Percentiles rank a stretch among this genome's conserved stretches.
Conservation (phyloP, 306 rosid genomes). For the Sicyos baderoa region DNA sequence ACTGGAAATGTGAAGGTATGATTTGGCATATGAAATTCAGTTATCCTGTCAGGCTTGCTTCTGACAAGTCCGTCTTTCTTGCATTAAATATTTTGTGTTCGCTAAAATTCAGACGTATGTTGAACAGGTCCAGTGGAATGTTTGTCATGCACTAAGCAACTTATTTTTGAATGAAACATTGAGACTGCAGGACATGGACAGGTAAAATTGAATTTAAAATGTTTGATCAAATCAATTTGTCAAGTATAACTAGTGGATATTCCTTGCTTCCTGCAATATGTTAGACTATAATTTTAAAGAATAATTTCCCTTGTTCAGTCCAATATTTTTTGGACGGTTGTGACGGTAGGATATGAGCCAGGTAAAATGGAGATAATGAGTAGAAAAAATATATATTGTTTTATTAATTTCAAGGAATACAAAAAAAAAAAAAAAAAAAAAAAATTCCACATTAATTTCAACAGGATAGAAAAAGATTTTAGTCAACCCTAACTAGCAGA, state of each 20-base stretch:
- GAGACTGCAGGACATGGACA: constrained; percentile 70
- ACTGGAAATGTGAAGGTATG: constrained; percentile 93
- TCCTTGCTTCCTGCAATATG: constrained; percentile 7
- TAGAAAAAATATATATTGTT: too few relatives aligned
- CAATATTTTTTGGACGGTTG: neutral
- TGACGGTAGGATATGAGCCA: constrained; percentile 66
- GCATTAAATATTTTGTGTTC: constrained; percentile 9
- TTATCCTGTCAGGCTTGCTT: constrained; percentile 11
- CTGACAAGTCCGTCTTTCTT: neutral
- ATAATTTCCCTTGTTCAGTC: neutral
- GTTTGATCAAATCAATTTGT: neutral
- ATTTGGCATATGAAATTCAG: constrained; percentile 15
- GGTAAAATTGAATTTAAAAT: constrained; percentile 35
- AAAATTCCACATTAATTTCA: too few relatives aligned
- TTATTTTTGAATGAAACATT: constrained; percentile 80
- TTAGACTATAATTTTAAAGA: constrained; percentile 1
- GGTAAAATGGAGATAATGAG: too few relatives aligned
- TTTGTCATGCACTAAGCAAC: constrained; percentile 92
- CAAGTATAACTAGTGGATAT: neutral
- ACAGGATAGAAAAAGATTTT: too few relatives aligned
- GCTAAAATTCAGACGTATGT: constrained; percentile 23
- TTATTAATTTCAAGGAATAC: too few relatives aligned
- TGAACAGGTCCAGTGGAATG: constrained; percentile 95
- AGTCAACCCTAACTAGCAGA: too few relatives aligned
- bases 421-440: too few relatives aligned